A percentile compares a stretch with the other conserved stretches of the same genome.
These are phyloP conservation scores for Papiliotrema laurentii DNA, from an alignment of 1,284 basidiomycete species.

Conservation along the genomic window DNA sequence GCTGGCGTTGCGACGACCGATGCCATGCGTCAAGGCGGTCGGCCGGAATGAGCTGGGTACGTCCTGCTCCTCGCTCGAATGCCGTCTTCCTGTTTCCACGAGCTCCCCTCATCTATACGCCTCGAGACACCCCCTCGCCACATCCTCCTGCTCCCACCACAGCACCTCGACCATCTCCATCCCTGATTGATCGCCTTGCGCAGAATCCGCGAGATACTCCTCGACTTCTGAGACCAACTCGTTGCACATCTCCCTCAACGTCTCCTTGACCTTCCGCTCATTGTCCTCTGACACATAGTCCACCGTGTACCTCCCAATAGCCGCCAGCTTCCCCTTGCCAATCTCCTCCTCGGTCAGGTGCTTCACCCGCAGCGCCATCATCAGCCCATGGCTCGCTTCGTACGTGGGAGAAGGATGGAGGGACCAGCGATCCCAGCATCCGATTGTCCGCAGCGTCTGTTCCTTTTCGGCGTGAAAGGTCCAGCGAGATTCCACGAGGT, in stretches of 20 bases:
- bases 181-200: constrained; percentile 6
- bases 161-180: constrained; percentile 1
- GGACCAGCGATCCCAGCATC: not conserved
- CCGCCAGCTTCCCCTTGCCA: constrained; percentile 29
- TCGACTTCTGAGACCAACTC: constrained; percentile 21
- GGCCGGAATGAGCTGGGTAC: no score
- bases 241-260: constrained; percentile 24
- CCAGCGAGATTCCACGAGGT: not conserved
- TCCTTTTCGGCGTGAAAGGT: not conserved
- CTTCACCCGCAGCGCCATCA: constrained; percentile 1
- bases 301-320: constrained; percentile 9
- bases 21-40: no score
- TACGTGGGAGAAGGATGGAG: not conserved
- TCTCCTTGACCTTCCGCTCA: constrained; percentile 42
- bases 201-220: not conserved
- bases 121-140: not conserved
- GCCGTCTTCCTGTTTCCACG: no score
- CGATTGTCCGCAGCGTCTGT: not conserved
- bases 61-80: no score
- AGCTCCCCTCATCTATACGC: no score
- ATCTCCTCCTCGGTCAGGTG: constrained; percentile 31
- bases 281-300: constrained; percentile 55
- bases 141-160: constrained; percentile 7
- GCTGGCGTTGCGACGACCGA: no score
- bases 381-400: not conserved